Conservation (phyloP, 2,329 filamentous ascomycete species). For the Ophiostoma himal-ulmi region DNA sequence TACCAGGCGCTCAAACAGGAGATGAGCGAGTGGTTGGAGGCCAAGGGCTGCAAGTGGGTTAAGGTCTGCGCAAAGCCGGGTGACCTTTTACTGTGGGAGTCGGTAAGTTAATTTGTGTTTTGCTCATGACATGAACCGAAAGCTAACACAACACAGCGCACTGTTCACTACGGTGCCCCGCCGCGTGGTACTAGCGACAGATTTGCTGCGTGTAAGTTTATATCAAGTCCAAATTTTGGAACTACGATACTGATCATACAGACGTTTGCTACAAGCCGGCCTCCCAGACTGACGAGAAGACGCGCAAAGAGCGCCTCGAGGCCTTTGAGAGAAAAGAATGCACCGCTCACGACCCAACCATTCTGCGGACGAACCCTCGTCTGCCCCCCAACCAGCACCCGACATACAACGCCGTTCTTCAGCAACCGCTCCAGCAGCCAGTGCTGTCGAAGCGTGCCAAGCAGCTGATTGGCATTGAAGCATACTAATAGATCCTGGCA, state of each 20-base stretch:
- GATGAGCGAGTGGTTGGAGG: constrained; percentile 15
- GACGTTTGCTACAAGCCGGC: constrained; percentile 8
- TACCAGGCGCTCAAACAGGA: constrained; percentile 9
- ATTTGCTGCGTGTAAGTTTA: constrained; percentile 9
- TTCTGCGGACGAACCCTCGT: not conserved
- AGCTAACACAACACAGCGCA: not conserved
- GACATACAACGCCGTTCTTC: not conserved
- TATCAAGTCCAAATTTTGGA: not conserved
- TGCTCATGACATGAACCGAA: not conserved
- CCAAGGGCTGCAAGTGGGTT: constrained; percentile 13
- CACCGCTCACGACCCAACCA: not conserved
- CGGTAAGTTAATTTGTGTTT: not conserved
- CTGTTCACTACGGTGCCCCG: not conserved
- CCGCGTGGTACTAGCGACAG: not conserved
- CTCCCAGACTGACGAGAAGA: not conserved
- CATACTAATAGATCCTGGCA: not conserved
- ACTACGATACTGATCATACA: not conserved
- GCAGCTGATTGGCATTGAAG: not conserved
- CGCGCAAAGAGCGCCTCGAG: not conserved
- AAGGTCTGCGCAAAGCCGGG: constrained; percentile 16
- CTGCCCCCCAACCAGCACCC: not conserved
- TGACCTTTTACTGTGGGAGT: constrained; percentile 16
- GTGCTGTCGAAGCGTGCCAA: not conserved
- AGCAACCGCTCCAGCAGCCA: not conserved
- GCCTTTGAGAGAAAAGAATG: not conserved